Evolutionary conservation across 2,329 filamentous ascomycete species (phyloP), one percentile per base, ranked within the genome.

Genomic region (Zelopaecilomyces penicillatus): DNA sequence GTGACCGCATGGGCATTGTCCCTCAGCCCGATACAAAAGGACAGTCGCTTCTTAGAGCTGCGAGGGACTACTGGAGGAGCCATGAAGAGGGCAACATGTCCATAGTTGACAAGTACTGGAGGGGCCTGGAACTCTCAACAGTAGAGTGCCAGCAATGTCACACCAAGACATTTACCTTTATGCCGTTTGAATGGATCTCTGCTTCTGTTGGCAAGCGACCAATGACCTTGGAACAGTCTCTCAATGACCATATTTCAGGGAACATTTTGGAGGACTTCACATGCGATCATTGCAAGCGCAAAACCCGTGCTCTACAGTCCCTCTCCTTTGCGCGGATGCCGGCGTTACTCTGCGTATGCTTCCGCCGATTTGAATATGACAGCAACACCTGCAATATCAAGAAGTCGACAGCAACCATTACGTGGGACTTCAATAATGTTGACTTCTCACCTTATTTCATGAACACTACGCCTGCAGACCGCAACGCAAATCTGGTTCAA

Each of bases 101-200:
- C n/a, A 80, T 87, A 46, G 76, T 95, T 46, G 85, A 87, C 48
- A 79, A 79, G 36, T 79, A 91, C 54, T 95, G 91, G 69, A 85
- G 85, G 4, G 84, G 85, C 3, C 76, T 91, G 54, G 84, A 85
- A 61, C 78, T 81, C 47, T 78, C 84, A 48, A 82, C 79, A 39
- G 78, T 87, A 1, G 78, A 83, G 46, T 90, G 88, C 48, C 78
- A 80, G 0, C 52, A 59, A 29, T 76, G 78, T 39, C 69, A 72
- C 10, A 78, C 76, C 34, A 68, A 70, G 11, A 68, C 63, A 32
- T 65, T 66, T 52, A 66, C 57, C 38, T 73, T 68, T 48, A 62
- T 66, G 26, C 58, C 63, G 6, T 72, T 71, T 47, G 78, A 84
- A 52, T 74, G 85, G 37, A 74, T 77, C 44, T 64, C 67, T 9